Base-by-base conservation (phyloP, 306 rosid genomes). In the Casuarina glauca region DNA sequence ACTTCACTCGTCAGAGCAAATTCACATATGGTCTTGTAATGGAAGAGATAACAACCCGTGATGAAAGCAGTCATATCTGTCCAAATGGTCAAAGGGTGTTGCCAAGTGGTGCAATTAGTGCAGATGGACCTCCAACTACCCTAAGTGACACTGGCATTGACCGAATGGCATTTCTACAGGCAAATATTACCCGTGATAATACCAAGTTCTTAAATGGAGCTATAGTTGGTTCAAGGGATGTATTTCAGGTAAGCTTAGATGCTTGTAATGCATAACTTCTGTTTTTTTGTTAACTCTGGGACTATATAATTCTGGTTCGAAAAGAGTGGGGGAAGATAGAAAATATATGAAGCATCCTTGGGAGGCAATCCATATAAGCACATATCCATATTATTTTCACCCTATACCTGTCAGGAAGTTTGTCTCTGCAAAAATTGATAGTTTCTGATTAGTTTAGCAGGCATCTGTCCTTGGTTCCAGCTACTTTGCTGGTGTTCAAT, bases 41-140 rank as follows among this genome's bases (percentile, higher is more conserved):
- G 97, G 99, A 93, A 86, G 97, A 91, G 91, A 93, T 95, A 78
- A 88, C 91, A n/a, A 95, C 97, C 0, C 89, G 97, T 39, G 97
- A 95, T 62, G 97, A 95, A 88, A 86, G 94, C 69, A 91, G 93
- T 69, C 87, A 87, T 70, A 87, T 91, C 76, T 87, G 93, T 86
- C 78, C 93, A 60, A 81, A 81, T 79, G 99, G 97, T 60, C 97
- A 87, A 75, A 88, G 96, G 78, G 82, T 93, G 72, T 79, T 90
- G 77, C 97, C 97, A 43, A 90, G 89, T 84, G 99, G 99, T 74
- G 96, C 91, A 81, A 87, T 95, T 52, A 91, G 91, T 81, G 88
- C 91, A 17, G 94, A 93, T 82, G 99, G 99, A 82, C 99, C 99
- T 78, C 98, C 98, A 46, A 95, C 99, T 77, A 95, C 97, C 75